Evolutionary conservation across 2,329 filamentous ascomycete genomes (phyloP), one percentile per base, ranked within the genome.

Genomic region (Pseudocercospora macadamiae): DNA sequence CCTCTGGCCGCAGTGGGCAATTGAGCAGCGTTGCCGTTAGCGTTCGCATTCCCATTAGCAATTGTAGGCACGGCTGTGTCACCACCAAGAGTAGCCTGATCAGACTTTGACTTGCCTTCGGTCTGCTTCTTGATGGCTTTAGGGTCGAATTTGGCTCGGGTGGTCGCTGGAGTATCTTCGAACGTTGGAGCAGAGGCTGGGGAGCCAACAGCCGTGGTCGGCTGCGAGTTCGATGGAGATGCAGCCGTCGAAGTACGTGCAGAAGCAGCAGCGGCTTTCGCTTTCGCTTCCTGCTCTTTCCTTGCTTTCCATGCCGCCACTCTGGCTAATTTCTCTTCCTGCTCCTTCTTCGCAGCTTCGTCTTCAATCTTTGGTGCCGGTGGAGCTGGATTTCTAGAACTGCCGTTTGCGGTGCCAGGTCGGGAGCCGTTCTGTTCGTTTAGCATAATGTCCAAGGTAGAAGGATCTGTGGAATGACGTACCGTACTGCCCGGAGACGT

Each of bases 101-200:
- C 78, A 70, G 83, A 77, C 56, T 65, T 69, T 4, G 60, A 52
- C 60, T 68, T 70, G 51, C 82, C 81, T 39, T 86, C 83, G 18
- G 88, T 83, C 73, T 90, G 95, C 74, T 93, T 96, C 37, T 86
- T 88, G 66, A 95, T 92, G 18, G 86, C 88, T 74, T 96, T 96
- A 4, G 90, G 89, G 67, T 96, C 89, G 68, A 95, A 93, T 73
- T 95, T 96, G 67, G 89, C 89, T 62, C 86, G 82, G 8, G 86
- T 82, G 28, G 84, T 77, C 32, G 69, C 49, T 9, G 58, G 57
- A 23, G 55, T 47, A 28, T 49, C 45, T 49, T 49, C 25, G 25
- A 49, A 49, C 30, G 45, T 18, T 49, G 45, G 45, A 49, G n/a
- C 25, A 49, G 45, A 28, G 14, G 42, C 42, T 30, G 49, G 54